Evolutionary conservation across 2,329 filamentous ascomycete species (phyloP), one percentile per base, ranked within the genome.

Genomic region (Cladosporium oxysporum): DNA sequence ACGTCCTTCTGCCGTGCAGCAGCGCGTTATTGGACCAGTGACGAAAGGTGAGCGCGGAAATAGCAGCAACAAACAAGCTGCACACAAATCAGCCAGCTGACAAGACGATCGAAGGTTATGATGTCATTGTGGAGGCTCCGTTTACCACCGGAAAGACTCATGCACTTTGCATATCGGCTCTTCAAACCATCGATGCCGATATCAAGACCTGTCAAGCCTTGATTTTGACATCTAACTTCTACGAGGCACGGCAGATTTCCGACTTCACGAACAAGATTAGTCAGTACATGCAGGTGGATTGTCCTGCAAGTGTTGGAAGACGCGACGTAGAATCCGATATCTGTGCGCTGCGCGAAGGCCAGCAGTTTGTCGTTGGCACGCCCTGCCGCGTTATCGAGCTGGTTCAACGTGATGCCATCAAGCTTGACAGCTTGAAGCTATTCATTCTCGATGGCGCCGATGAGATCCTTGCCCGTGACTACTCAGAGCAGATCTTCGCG

Each of bases 281-380:
- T 71, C 95, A 99, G 81, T 99, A 97, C 84, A 98, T 98, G 95
- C 97, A 97, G 77, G 92, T 99, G 2, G 93, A 98, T 81, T 98
- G 95, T 82, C 95, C 98, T 76, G 94, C 94, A 66, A 98, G 94
- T 81, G 98, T 98, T 75, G 95, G 95, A 71, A 95, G 95, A 67
- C 98, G 94, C 71, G 97, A 96, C 76, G 93, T 98, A 41, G 93
- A 95, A 73, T 94, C 98, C 78, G 95, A 98, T 77, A 98, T 98
- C 72, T 89, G 91, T 77, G 96, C 96, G 81, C 91, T 99, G 68
- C 93, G 97, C 78, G 95, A 98, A 74, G 95, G 95, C 69, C 95
- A 97, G 79, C 95, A 99, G 76, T 94, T 99, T 67, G 94, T 99
- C 44, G 96, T 93, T 12, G 95, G 95, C 67, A 98, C 95, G 0